Base-by-base conservation (phyloP, 1,284 basidiomycete genomes). In the Cystobasidium slooffiae region DNA sequence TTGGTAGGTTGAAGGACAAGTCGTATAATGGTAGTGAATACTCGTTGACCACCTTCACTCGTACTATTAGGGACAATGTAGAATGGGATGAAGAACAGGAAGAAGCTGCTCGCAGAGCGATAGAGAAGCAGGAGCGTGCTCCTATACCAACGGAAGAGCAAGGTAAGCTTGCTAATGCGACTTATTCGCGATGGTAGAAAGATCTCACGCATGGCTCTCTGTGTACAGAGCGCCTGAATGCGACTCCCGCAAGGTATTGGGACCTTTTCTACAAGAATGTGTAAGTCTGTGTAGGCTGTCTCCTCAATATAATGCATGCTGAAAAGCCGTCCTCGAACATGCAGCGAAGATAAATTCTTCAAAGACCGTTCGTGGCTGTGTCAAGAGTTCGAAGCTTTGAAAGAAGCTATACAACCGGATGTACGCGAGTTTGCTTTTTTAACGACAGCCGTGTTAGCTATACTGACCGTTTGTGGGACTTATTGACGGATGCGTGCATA, bases 321-420 rank as follows among this genome's bases (percentile, higher is more conserved):
- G 8, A 43, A 65, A 6, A 31, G 12, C 12, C 39, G 10, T 16
- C 18, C 31, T 31, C 31, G 31, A n/a, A 44, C 14, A 39, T 39
- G 31, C 64, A 56, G 0, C 8, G 31, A 52, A 78, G 86, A 84
- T 79, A 93, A 93, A 77, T 97, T 97, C 84, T 97, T 97, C 85
- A 90, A 91, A 62, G 89, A 97, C 83, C 86, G 94, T 67, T 91
- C 93, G 84, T 97, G 94, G 94, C 85, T 97, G n/a, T 88, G 91
- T 78, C 88, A 92, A 47, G 94, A 97, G 82, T 97, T 97, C 80
- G 91, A 91, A 0, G 92, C 95, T 80, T 85, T 97, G 20, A 85
- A 91, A 24, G 85, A 85, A 22, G 89, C 90, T 10, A 87, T 90
- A 12, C 85, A 89, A 78, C 83, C 87, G 4, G 87, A 91, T 78